Evolutionary conservation across 768 basidiomycete species (phyloP), one percentile per base, ranked within the genome.

Genomic region (Panaeolus papilionaceus): DNA sequence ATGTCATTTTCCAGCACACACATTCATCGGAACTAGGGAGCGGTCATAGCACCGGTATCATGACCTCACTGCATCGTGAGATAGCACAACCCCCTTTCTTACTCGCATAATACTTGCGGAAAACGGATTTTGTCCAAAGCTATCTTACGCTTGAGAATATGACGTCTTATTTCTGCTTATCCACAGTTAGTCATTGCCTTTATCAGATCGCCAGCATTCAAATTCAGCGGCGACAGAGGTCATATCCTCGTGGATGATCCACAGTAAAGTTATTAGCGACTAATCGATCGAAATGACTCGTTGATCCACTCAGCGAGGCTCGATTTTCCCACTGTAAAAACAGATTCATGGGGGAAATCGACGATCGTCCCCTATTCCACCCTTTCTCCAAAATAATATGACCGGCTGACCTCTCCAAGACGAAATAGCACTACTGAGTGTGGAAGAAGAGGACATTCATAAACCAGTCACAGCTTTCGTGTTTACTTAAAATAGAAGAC

Each of bases 21-120:
- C 47, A 26, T 51, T 8, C n/a, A 23, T 18, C 47, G 47, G n/a
- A 51, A 26, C 47, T 6, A 20, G 7, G 47, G n/a, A 12, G 8
- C 47, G 20, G 20, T 23, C 47, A 9, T 51, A 6, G n/a, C 26
- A 9, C 9, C 11, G 4, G 9, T 23, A 51, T 44, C 47, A 51
- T 6, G 20, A 47, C 26, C 7, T 28, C 54, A 58, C 54, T 58
- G 54, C 54, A 58, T 16, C 54, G 54, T 58, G 54, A 58, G 54
- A 58, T 12, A 16, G 12, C 49, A 9, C 1, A 33, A 33, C 3
- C 5, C 33, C 33, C 3, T 3, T 3, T 33, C 3, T 33, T 3
- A 33, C 33, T 33, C 33, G 33, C 33, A 11, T 1, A 26, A 28
- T 23, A 28, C 49, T 51, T 8, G 1, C 23, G 8, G 5, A 18